Conservation (phyloP, 2,329 filamentous ascomycete genomes). For the Pyrenochaeta sp. region DNA sequence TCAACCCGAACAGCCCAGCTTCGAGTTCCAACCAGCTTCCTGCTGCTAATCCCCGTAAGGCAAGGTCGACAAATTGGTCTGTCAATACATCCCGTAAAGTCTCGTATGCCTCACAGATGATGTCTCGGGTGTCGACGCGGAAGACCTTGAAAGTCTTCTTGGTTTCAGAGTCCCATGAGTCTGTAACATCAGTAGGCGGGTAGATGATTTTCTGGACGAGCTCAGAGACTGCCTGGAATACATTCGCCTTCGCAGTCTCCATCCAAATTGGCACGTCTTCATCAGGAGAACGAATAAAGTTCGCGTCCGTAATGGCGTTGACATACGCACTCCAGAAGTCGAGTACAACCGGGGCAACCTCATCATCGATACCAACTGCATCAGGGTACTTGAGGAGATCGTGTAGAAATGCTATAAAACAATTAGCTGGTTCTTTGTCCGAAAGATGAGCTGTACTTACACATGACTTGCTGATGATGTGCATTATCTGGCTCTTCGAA, state of each 20-base stretch:
- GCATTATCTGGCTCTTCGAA: constrained; percentile 58
- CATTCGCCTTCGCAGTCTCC: constrained; percentile 62
- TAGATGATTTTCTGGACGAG: constrained; percentile 75
- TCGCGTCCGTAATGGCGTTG: constrained; percentile 69
- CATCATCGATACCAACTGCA: constrained; percentile 74
- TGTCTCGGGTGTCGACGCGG: constrained; percentile 78
- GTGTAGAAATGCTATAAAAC: constrained; percentile 58
- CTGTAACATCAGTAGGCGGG: constrained; percentile 64
- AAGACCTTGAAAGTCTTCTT: constrained; percentile 74
- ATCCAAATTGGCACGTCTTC: constrained; percentile 62
- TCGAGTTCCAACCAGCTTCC: constrained; percentile 60
- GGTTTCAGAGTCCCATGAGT: constrained; percentile 74
- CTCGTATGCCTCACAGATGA: constrained; percentile 75
- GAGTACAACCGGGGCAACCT: constrained; percentile 74
- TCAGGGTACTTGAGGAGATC: constrained; percentile 72
- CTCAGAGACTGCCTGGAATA: constrained; percentile 70
- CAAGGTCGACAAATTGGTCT: constrained; percentile 55
- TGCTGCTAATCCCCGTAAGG: constrained; percentile 49
- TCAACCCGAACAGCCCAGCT: constrained; percentile 67
- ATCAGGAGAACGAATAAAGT: constrained; percentile 39
- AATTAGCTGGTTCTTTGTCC: constrained; percentile 9
- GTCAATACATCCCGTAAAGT: constrained; percentile 56
- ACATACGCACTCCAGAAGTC: constrained; percentile 85
- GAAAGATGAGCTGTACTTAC: constrained; percentile 26
- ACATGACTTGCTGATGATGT: constrained; percentile 45